Evolutionary conservation across 345 rosid species (phyloP), one percentile per base, ranked within the genome.

Genomic region (Acer saccharum): DNA sequence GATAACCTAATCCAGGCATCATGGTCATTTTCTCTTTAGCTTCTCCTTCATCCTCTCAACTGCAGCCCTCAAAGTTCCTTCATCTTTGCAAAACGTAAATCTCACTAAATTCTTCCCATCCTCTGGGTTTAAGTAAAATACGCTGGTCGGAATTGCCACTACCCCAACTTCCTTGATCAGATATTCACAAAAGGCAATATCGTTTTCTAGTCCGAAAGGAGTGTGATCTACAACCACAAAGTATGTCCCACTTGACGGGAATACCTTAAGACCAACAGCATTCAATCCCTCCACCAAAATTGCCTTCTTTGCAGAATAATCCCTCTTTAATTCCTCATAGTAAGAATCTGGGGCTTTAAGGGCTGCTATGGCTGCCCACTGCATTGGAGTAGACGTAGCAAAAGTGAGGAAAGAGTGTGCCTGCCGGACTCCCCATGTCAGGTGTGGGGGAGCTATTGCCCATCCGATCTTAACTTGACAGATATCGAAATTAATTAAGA

Each of bases 81-180:
- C 99, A 75, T 96, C 99, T 83, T 96, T 94, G 85, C 95, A 92
- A 86, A 96, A 94, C 23, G 99, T 87, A 81, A 96, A 96, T 78
- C 99, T 87, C 74, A 96, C 99, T 84, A 96, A 77, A 54, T 91
- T 89, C 92, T 94, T 96, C 66, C 99, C 99, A 2, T 94, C 98
- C 86, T 94, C 97, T 0, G 98, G 97, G 80, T 96, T 90, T 78
- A 94, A 71, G 89, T 92, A 94, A 84, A 96, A 96, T 17, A 89
- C 95, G 6, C 98, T 92, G 0, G 99, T 92, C 0, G 99, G 97
- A 46, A 96, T 96, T 0, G 98, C 97, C 20, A 86, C 99, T 11
- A 96, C 98, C 12, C 99, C 98, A 23, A 96, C 97, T 86, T 96
- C 95, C 88, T 94, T 89, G 80, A 96, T 94, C 73, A 94, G 86